These are phyloP conservation scores for Cordia subcordata DNA, from an alignment of 257 asterid species.

Conservation along the genomic window DNA sequence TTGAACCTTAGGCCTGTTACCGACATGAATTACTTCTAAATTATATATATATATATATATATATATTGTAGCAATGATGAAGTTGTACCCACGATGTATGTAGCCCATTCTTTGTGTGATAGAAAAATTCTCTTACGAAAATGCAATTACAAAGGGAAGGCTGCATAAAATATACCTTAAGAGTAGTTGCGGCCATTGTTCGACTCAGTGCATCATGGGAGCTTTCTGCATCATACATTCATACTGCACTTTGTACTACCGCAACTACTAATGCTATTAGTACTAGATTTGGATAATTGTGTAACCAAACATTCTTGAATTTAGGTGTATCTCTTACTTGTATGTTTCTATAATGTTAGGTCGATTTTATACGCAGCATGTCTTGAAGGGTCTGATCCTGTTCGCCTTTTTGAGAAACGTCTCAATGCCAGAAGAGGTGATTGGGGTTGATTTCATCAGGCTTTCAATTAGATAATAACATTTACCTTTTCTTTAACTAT, in stretches of 20 bases:
- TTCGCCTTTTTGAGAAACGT: slow-evolving; percentile 78
- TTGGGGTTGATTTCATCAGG: neutral
- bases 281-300: neutral
- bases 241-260: neutral
- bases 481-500: neutral
- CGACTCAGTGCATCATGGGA: no score
- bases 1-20: no score
- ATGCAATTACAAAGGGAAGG: no score
- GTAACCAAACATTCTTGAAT: neutral
- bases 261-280: neutral
- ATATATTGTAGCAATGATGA: no score
- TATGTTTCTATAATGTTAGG: slow-evolving; percentile 25
- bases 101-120: no score
- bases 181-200: no score
- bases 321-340: neutral
- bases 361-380: slow-evolving; percentile 74
- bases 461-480: neutral
- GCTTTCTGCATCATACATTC: neutral
- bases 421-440: slow-evolving; percentile 64
- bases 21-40: no score
- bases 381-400: slow-evolving; percentile 90
- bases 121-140: no score
- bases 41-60: no score
- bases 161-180: neutral
- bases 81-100: no score